Evolutionary conservation across 345 rosid genomes (phyloP).

Genomic region (Geranium brycei): DNA sequence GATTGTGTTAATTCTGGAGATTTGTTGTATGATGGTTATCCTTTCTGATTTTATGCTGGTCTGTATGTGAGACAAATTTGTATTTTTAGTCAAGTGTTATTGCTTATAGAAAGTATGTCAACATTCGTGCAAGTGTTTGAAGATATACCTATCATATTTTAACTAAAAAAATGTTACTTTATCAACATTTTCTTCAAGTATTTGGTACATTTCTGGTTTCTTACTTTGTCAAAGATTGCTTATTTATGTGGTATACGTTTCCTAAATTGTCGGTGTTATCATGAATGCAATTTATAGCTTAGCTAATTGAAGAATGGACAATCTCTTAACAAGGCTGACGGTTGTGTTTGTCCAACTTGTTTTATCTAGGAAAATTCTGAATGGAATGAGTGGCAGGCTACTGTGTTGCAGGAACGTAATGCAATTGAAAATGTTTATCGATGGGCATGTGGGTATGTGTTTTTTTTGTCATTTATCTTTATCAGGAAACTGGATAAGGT

Average conservation of each 20-base stretch:
- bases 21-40: neutral
- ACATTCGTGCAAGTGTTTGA: neutral
- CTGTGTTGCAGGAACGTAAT: slow-evolving; percentile 73
- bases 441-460: slow-evolving; percentile 87
- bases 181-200: neutral
- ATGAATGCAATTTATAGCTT: neutral
- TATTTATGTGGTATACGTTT: neutral
- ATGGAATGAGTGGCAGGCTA: slow-evolving; percentile 74
- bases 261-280: no score
- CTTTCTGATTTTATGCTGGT: neutral
- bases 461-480: slow-evolving; percentile 5
- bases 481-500: neutral
- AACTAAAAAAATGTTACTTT: neutral
- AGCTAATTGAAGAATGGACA: neutral
- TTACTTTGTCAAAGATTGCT: neutral
- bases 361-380: slow-evolving; percentile 52
- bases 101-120: neutral
- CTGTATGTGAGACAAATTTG: no score
- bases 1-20: neutral
- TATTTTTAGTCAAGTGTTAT: neutral
- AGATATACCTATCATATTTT: neutral
- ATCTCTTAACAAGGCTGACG: neutral
- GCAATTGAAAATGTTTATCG: slow-evolving; percentile 75
- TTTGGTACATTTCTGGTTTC: neutral
- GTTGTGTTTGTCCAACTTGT: slow-evolving; percentile 8